Base-by-base conservation (phyloP, 805 yeast genomes). In the Candida vartiovaarae region DNA sequence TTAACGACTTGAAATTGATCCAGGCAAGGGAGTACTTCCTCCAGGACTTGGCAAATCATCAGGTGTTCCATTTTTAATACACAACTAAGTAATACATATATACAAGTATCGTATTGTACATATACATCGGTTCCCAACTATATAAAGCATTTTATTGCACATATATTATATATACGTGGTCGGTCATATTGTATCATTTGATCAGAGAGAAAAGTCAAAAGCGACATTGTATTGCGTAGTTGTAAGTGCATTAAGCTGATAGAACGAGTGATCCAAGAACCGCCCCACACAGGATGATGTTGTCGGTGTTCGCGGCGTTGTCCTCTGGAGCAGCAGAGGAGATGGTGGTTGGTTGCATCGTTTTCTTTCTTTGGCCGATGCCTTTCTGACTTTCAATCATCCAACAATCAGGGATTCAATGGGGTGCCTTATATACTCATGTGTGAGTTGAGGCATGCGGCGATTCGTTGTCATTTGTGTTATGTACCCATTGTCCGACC, bases 1-100 rank as follows among this genome's bases (percentile, higher is more conserved):
- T 75, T 29, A 72, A 73, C 31, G 76, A 72, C 50, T 53, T 75
- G 45, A 67, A 61, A 39, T 45, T 75, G 34, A 61, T 75, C 10
- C 75, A 75, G 50, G 63, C 70, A n/a, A 64, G 66, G 45, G 53
- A 63, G 8, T 50, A 62, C 6, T 57, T 65, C 29, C 31, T 38
- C 4, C 31, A 46, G 26, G 49, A 51, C n/a, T n/a, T 45, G 24
- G 41, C 35, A 3, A 38, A 26, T 26, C 35, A 38, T 38, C 27
- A 24, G 38, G 23, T 26, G 11, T 35, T n/a, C 11, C 28, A 4
- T 8, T 26, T 26, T 35, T 35, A 20, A 35, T 25, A 32, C 15
- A 32, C 10, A 32, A 32, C 20, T 15, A 15, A 15, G 20, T 15
- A 15, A 15, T 15, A 15, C 20, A 15, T 15, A 15, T 15, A 15